phyloP scores from a whole-genome alignment of 371 early-diverging fungal genomes.

The Syncephalastrum sp. region DNA sequence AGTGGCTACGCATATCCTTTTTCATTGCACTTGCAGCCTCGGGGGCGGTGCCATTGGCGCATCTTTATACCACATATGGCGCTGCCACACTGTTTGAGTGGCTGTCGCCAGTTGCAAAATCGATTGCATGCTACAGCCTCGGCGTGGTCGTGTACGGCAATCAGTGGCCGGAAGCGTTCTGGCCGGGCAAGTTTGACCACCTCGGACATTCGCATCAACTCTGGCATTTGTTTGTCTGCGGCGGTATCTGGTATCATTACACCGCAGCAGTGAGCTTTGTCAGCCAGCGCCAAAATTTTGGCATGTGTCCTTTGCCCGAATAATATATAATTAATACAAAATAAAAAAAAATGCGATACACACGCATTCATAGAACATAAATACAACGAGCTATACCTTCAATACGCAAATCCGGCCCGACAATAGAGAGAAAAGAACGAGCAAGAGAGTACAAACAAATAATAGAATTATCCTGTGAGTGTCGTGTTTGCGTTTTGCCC shows the following conservation, averaged over 20 bases:
- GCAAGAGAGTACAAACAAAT: too few species aligned
- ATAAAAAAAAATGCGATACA: too few species aligned
- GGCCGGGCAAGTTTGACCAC: conserved; percentile 75
- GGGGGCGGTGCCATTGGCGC: conserved; percentile 64
- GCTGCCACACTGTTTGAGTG: conserved; percentile 40
- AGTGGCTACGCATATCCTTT: conserved; percentile 49
- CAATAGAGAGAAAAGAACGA: too few species aligned
- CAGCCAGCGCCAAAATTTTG: conserved; percentile 31
- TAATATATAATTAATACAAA: too few species aligned
- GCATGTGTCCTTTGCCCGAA: conserved; percentile 21
- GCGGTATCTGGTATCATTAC: conserved; percentile 70
- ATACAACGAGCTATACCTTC: not conserved
- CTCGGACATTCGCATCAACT: conserved; percentile 75
- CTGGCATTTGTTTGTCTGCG: conserved; percentile 79
- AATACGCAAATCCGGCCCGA: not conserved
- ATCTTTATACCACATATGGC: conserved; percentile 58
- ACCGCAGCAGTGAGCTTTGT: conserved; percentile 56
- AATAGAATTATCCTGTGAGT: too few species aligned
- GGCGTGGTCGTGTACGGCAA: conserved; percentile 64
- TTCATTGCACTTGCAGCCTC: conserved; percentile 62
- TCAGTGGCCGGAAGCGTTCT: conserved; percentile 71
- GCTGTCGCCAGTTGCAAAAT: conserved; percentile 45
- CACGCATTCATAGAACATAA: not conserved
- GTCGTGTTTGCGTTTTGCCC: too few species aligned
- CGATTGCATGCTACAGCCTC: conserved; percentile 36